Evolutionary conservation across 306 rosid genomes (phyloP), one percentile per base, ranked within the genome.

Genomic region (Quercus agrifolia): DNA sequence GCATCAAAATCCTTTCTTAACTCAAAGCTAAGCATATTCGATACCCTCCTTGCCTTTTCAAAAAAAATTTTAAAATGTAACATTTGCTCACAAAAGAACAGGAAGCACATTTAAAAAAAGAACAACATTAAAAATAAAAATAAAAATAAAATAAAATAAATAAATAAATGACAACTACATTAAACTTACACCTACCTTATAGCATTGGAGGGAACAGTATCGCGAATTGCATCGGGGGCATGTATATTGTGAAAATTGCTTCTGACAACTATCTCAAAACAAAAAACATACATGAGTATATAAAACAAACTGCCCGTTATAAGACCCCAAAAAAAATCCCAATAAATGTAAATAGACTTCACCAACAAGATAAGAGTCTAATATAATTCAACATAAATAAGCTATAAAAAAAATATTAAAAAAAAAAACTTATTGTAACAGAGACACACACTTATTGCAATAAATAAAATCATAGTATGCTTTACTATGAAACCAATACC

Each of bases 201-300:
- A 92, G 82, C 98, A 95, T 21, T 74, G 97, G 71, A 92, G 91
- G 46, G 98, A 95, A 58, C 97, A 92, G 82, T 91, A 95, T 11
- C 94, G 89, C 0, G 96, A 91, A 86, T 92, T 95, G 86, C 99
- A 95, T 18, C 97, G 93, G 77, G 99, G 99, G 73, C 98, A 95
- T 5, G 99, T 91, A 81, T 92, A 95, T 35, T 91, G 94, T 23
- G 97, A 95, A 79, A 95, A 95, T 73, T 95, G 99, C 87, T 90
- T 95, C 82, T 90, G 97, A 77, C 99, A 92, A 38, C 99, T 94
- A 87, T 74, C 6, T 15, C 83, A 3, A 61, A 35, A 75, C 55
- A 18, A 49, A 18, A 57, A 31, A 75, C 68, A 2, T 14, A 15
- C 46, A 30, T 64, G 21, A 64, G 0, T 64, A 15, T 0, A 14